Evolutionary conservation across 2,329 filamentous ascomycete genomes (phyloP).

Genomic region (Apiospora rasikravindrae): DNA sequence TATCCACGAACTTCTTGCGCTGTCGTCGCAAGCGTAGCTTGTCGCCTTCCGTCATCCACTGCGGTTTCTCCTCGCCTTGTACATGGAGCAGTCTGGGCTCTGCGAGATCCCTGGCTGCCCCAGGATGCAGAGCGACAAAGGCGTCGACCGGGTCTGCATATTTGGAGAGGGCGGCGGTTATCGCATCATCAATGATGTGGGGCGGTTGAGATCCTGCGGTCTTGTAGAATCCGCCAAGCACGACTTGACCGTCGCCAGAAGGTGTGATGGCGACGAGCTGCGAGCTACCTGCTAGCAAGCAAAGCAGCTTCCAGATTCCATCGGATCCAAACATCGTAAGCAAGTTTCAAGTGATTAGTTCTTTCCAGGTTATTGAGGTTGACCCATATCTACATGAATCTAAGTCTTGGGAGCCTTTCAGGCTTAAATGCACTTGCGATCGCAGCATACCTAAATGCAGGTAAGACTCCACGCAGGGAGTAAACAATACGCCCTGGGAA

Average conservation of each 20-base stretch:
- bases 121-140: constrained; percentile 28
- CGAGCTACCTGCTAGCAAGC: neutral
- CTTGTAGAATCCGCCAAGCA: neutral
- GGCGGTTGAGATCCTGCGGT: neutral
- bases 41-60: constrained; percentile 71
- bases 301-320: neutral
- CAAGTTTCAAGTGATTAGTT: neutral
- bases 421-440: neutral
- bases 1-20: constrained; percentile 74
- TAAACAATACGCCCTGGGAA: neutral
- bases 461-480: neutral
- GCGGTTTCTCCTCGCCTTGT: constrained; percentile 59
- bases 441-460: neutral
- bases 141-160: constrained; percentile 32
- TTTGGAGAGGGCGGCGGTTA: constrained; percentile 24
- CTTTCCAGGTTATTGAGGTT: neutral
- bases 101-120: constrained; percentile 27
- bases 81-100: constrained; percentile 66
- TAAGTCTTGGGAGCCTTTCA: neutral
- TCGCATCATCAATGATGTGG: neutral
- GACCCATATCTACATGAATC: neutral
- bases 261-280: neutral
- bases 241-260: neutral
- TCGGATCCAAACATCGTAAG: neutral
- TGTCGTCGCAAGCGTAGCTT: constrained; percentile 72